A percentile compares a stretch with the other conserved stretches of the same genome.
Evolutionary conservation across 2,329 filamentous ascomycete genomes (phyloP).

Genomic region (Didymosphaeria variabile): DNA sequence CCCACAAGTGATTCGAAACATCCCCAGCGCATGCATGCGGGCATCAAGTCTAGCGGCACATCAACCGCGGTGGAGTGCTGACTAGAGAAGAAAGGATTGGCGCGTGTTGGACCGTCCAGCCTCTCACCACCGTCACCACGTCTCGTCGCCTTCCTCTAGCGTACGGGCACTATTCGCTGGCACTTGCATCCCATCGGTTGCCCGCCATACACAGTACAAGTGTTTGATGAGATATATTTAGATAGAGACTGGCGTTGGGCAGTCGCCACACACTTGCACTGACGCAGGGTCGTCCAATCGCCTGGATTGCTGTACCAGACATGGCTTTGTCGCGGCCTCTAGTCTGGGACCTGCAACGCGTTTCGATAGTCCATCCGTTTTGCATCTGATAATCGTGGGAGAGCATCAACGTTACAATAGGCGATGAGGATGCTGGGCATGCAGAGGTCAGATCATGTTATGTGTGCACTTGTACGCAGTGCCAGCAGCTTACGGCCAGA

Average conservation of each 20-base stretch:
- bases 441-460: background rate
- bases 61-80: constrained; percentile 3
- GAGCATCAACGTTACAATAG: background rate
- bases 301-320: background rate
- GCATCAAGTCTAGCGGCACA: background rate
- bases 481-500: background rate
- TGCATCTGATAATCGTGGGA: background rate
- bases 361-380: background rate
- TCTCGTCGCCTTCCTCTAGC: constrained; percentile 3
- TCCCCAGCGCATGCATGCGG: background rate
- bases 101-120: background rate
- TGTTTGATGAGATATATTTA: background rate
- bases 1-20: background rate
- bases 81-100: constrained; percentile 8
- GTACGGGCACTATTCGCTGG: constrained; percentile 5
- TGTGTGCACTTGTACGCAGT: background rate
- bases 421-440: background rate
- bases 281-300: constrained; percentile 5
- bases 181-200: background rate
- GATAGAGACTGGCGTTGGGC: background rate
- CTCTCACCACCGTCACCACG: background rate
- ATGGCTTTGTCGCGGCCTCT: background rate
- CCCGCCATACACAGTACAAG: background rate
- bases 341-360: background rate
- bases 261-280: background rate